A percentile compares a stretch with the other conserved stretches of the same genome.
These are phyloP conservation scores for Otatea glauca DNA, from an alignment of 176 grass and related monocot species.

Conservation along the genomic window DNA sequence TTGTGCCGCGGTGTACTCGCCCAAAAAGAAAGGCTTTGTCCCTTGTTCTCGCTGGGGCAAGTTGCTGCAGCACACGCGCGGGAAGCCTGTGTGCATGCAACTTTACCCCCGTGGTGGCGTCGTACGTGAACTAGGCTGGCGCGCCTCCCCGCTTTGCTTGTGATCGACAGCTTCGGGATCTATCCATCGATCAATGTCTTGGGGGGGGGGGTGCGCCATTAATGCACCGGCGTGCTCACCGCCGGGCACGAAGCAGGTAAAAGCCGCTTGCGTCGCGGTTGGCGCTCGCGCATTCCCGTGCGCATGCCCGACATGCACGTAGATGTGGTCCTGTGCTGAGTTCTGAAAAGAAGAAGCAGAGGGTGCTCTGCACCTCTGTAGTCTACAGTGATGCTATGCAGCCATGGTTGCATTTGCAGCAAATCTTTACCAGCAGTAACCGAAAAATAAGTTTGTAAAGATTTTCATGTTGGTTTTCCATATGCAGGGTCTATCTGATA, in stretches of 20 bases:
- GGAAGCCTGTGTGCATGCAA: background rate
- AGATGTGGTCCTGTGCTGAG: background rate
- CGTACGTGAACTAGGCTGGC: conserved; percentile 38
- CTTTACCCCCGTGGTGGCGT: conserved; percentile 24
- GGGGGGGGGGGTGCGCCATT: background rate
- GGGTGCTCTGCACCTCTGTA: background rate
- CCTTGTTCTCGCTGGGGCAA: conserved; percentile 24
- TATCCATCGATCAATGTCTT: background rate
- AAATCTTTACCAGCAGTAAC: background rate
- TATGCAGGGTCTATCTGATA: background rate
- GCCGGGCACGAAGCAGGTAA: conserved; percentile 27
- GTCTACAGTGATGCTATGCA: background rate
- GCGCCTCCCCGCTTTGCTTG: conserved; percentile 39
- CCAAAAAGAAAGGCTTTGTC: conserved; percentile 55
- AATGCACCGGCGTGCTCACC: conserved; percentile 50
- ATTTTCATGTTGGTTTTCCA: background rate
- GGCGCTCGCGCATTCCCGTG: conserved; percentile 44
- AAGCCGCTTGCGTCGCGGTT: conserved; percentile 43
- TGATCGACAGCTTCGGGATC: conserved; percentile 34
- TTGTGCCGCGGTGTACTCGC: conserved; percentile 31
- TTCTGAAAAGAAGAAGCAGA: background rate
- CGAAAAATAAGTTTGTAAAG: background rate
- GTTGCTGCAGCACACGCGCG: conserved; percentile 8
- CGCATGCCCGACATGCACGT: conserved; percentile 19
- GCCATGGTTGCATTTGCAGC: background rate